phyloP scores from a whole-genome alignment of 495 filamentous ascomycete genomes.

The Penicillium waksmanii region DNA sequence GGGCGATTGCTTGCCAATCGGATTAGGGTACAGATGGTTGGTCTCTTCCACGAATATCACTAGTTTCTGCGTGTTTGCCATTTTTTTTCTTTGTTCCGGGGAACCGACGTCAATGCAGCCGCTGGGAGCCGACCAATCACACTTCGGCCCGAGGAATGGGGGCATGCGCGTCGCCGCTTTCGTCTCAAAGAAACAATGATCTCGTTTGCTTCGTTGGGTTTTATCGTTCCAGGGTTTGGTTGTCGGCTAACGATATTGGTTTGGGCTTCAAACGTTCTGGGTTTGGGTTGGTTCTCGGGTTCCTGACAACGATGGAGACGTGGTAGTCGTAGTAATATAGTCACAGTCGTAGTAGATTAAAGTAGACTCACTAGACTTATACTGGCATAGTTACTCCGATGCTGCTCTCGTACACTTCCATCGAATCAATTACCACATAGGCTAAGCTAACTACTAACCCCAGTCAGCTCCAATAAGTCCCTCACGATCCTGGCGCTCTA shows the following conservation, averaged over 20 bases:
- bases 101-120: conserved; percentile 12
- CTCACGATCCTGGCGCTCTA: background rate
- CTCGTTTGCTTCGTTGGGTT: conserved; percentile 15
- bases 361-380: background rate
- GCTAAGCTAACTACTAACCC: background rate
- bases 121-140: conserved; percentile 13
- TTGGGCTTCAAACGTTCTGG: too few relatives aligned
- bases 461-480: background rate
- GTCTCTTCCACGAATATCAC: background rate
- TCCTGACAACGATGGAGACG: background rate
- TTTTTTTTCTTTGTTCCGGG: conserved; percentile 15
- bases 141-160: background rate
- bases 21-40: background rate
- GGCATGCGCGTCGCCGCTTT: conserved; percentile 41
- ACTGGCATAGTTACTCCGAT: background rate
- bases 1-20: background rate
- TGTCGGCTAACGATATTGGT: too few relatives aligned
- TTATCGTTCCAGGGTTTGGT: too few relatives aligned
- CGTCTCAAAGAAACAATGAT: conserved; percentile 48
- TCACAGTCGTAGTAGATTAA: background rate
- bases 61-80: conserved; percentile 7
- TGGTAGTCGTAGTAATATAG: background rate
- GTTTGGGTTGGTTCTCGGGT: background rate
- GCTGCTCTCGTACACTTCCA: background rate
- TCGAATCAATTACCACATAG: too few relatives aligned